These are phyloP conservation scores for Paracoccidioides lutzii DNA, from an alignment of 2,329 filamentous ascomycete species.

Conservation along the genomic window DNA sequence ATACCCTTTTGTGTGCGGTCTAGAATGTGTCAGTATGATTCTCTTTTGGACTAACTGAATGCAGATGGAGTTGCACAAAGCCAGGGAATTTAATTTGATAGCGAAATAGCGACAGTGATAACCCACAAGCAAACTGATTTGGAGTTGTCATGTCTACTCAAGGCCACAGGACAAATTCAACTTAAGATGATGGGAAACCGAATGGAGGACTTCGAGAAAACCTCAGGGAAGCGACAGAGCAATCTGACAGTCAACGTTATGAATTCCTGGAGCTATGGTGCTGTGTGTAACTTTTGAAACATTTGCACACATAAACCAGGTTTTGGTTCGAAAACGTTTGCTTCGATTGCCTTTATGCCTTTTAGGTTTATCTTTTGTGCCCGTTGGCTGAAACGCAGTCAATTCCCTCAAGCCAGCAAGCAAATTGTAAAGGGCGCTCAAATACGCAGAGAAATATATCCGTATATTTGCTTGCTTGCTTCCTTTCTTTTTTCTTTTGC, in stretches of 20 bases:
- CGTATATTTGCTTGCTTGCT: background rate
- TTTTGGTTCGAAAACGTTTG: background rate
- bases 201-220: background rate
- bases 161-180: constrained; percentile 52
- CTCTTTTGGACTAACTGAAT: background rate
- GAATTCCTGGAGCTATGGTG: background rate
- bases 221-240: background rate
- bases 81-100: background rate
- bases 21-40: constrained; percentile 21
- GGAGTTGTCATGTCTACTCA: constrained; percentile 86
- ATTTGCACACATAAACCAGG: background rate
- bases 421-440: background rate
- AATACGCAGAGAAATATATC: background rate
- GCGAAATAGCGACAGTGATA: constrained; percentile 3
- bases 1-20: constrained; percentile 93
- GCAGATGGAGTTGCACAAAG: background rate
- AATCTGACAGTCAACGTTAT: background rate
- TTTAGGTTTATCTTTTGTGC: background rate
- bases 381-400: background rate
- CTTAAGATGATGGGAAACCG: background rate
- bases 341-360: background rate
- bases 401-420: constrained; percentile 1
- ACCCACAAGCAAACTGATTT: constrained; percentile 79
- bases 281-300: background rate
- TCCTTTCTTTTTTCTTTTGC: background rate